A percentile compares a stretch with the other conserved stretches of the same genome.
Conservation (phyloP, 495 filamentous ascomycete species). For the Zalerion maritima region DNA sequence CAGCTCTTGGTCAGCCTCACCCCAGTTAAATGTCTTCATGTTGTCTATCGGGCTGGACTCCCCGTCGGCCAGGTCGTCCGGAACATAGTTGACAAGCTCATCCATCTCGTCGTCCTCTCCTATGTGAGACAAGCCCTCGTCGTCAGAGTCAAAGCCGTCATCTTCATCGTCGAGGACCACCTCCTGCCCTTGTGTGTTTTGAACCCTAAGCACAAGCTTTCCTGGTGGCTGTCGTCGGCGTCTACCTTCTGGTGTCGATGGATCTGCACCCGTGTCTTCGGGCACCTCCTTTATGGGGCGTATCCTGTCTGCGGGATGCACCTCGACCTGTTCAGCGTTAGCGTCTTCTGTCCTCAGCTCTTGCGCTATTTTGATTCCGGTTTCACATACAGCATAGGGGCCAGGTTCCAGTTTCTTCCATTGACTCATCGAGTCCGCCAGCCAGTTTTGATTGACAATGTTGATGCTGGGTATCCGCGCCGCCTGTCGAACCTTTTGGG, state of each 20-base stretch:
- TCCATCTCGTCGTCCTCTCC: conserved; percentile 9
- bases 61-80: conserved; percentile 31
- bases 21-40: conserved; percentile 43
- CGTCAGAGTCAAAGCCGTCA: conserved; percentile 11
- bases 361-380: too few species aligned
- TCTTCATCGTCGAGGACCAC: conserved; percentile 30
- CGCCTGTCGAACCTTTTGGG: conserved; percentile 75
- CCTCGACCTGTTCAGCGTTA: conserved; percentile 22
- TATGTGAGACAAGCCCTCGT: conserved; percentile 7
- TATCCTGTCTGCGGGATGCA: conserved; percentile 46
- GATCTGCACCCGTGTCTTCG: conserved; percentile 26
- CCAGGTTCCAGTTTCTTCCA: conserved; percentile 66
- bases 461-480: conserved; percentile 55
- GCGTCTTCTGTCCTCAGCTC: too few species aligned
- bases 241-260: conserved; percentile 14
- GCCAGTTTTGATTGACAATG: conserved; percentile 83
- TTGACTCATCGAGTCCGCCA: conserved; percentile 61
- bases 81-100: conserved; percentile 25
- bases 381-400: conserved; percentile 41
- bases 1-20: conserved; percentile 53
- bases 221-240: conserved; percentile 18
- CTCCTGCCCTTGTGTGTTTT: conserved; percentile 3
- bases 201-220: too few species aligned
- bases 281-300: conserved; percentile 18
- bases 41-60: conserved; percentile 38